Evolutionary conservation across 345 rosid genomes (phyloP), one percentile per base, ranked within the genome.

Genomic region (Hypericum androsaemum): DNA sequence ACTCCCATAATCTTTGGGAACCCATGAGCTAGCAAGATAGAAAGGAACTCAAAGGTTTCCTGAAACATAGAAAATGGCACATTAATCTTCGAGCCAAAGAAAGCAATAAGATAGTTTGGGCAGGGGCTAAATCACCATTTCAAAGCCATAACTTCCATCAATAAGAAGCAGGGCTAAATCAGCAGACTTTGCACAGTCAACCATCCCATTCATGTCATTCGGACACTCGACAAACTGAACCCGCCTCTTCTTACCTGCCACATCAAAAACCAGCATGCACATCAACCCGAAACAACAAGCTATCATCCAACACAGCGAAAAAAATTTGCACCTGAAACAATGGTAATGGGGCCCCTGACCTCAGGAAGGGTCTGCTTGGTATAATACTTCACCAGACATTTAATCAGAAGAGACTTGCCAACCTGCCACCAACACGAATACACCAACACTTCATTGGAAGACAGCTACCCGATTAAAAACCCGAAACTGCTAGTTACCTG

Each of bases 31-130:
- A 82, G 87, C 84, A 92, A 70, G 67, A 92, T 83, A 70, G 84
- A 87, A 38, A 88, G 95, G 72, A 90, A 90, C 54, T 90, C 98
- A 72, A 90, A 90, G 5, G 95, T 84, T 71, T 90, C 98, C 98
- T 90, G 77, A 45, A 54, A 58, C 8, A 22, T 12, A 37, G 42
- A 45, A 66, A 43, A n/a, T 54, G 54, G 50, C 22, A 44, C 47
- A 44, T 44, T 44, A 1, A 44, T 44, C n/a, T 44, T 6, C 47
- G 6, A 5, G 10, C 10, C n/a, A 44, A 90, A 90, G 5, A 22
- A 22, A 22, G 32, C 32, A 22, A 22, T 22, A 4, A 22, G 32
- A 22, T 22, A 22, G 32, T 22, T 22, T 22, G 32, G 32, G 4
- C 32, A 22, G 32, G 32, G 32, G 4, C 32, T 22, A 22, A 22